Evolutionary conservation across 163 green algal genomes (phyloP), one percentile per base, ranked within the genome.

Genomic region (Chlorella variabilis): DNA sequence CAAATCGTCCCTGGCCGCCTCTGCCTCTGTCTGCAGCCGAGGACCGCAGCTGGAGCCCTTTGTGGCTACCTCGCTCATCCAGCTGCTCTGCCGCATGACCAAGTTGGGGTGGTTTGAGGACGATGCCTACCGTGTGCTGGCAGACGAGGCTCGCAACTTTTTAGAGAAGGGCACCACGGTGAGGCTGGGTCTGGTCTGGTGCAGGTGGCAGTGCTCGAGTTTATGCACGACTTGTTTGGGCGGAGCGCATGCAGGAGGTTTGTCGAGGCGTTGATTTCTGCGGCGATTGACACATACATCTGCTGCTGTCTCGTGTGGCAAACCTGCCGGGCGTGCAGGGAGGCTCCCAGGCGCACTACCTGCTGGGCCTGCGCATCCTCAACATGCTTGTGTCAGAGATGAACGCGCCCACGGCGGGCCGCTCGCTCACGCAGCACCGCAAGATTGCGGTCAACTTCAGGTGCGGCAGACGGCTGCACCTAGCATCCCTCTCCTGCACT

Each of bases 41-140:
- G 94, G 92, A 9, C 69, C 89, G 0, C 76, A 56, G 33, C 77
- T 97, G 71, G 89, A 97, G 87, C 69, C 90, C 33, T 99, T 96
- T 87, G 96, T 99, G 18, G 77, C 89, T 3, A 94, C 92, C 5
- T 91, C 87, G 8, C 85, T 99, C 62, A 89, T 98, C 69, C 95
- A 98, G 90, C 89, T 99, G 81, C 88, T 99, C 69, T 98, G 91
- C 80, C 94, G 97, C 70, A 96, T 94, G 54, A 94, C 91, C 58
- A 99, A 99, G 90, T 90, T 99, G 49, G 95, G 93, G 15, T 99
- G 97, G 97, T 97, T 97, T 77, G 96, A 99, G 51, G 77, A 93
- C 58, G 91, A 96, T 31, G 79, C 79, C 18, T 91, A 86, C 42
- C 77, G 87, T 90, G 51, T 71, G 61, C 95, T 99, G 36, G 93